Conservation (phyloP, 2,329 filamentous ascomycete species). For the Monosporascus sp. region DNA sequence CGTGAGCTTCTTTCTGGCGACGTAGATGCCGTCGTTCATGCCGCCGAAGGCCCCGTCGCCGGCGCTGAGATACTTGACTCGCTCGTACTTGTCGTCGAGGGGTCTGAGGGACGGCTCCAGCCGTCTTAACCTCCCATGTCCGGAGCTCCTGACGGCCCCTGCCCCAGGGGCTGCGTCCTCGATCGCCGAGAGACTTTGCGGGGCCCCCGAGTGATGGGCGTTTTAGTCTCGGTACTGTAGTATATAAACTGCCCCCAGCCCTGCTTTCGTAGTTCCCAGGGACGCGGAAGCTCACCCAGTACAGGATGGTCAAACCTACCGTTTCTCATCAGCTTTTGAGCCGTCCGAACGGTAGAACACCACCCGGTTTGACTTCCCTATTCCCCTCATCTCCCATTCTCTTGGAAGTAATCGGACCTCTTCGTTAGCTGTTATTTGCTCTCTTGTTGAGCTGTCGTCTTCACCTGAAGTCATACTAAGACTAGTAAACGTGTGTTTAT, state of each 20-base stretch:
- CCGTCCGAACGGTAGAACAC: not conserved
- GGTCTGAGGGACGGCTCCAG: not conserved
- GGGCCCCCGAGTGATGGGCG: not conserved
- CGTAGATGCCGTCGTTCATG: constrained; percentile 8
- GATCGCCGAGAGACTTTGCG: not conserved
- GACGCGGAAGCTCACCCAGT: not conserved
- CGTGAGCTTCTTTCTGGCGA: constrained; percentile 1
- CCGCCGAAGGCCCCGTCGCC: constrained; percentile 3
- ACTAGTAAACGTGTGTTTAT: too few species aligned
- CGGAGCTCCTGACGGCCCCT: not conserved
- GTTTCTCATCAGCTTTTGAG: not conserved
- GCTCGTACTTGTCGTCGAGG: constrained; percentile 2
- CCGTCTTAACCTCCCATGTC: not conserved
- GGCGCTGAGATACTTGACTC: constrained; percentile 2
- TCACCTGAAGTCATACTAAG: not conserved
- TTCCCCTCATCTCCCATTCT: not conserved
- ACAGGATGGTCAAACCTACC: not conserved
- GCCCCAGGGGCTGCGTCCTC: not conserved
- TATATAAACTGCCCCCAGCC: not conserved
- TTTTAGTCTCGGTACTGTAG: not conserved
- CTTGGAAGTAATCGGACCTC: not conserved
- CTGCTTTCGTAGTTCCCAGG: not conserved
- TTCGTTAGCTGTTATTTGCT: not conserved
- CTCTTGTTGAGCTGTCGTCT: not conserved
- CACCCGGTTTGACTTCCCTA: not conserved